Base-by-base conservation (phyloP, 345 rosid species). In the Angophora floribunda region DNA sequence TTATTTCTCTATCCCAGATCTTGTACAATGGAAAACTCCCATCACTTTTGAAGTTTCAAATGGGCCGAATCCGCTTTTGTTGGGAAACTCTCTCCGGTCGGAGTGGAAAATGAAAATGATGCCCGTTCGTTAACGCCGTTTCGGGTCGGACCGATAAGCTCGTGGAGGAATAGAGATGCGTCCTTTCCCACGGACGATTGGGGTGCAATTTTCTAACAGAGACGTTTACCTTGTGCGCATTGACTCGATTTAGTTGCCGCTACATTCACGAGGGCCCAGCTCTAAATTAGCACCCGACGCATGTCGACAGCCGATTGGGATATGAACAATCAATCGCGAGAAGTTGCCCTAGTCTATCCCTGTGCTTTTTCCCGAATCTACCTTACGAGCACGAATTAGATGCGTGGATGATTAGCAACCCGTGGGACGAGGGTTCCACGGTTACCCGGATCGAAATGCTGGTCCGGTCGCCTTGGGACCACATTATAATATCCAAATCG, bases 401-500 rank as follows among this genome's bases (percentile, higher is more conserved):
- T 3, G 49, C 10, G 82, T 19, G 7, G 26, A 36, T 19, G 19
- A 75, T 75, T 44, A 36, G 47, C 26, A 21, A 36, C 5, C 49
- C 14, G 2, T 3, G 80, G 49, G 47, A 9, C 45, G 13, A 19
- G 26, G 36, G 3, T 10, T 9, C 63, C n/a, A 11, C 41, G 41
- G 41, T 36, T 36, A 2, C 41, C 41, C 4, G 41, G 4, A 36
- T 36, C 41, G 4, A 36, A 36, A 36, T 36, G 41, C 41, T 36
- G 41, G 41, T 36, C 41, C 41, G 41, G 41, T 4, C 41, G 41
- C 41, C 41, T 36, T 36, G 41, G 41, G 41, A 17, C 7, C 47
- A 1, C 0, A 17, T 9, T 9, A 24, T 6, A 32, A 17, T 17
- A 4, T 32, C 22, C 13, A 4, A 15, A 32, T 9, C 2, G 24